phyloP scores from a whole-genome alignment of 768 basidiomycete genomes.

The Auricularia heimuer region DNA sequence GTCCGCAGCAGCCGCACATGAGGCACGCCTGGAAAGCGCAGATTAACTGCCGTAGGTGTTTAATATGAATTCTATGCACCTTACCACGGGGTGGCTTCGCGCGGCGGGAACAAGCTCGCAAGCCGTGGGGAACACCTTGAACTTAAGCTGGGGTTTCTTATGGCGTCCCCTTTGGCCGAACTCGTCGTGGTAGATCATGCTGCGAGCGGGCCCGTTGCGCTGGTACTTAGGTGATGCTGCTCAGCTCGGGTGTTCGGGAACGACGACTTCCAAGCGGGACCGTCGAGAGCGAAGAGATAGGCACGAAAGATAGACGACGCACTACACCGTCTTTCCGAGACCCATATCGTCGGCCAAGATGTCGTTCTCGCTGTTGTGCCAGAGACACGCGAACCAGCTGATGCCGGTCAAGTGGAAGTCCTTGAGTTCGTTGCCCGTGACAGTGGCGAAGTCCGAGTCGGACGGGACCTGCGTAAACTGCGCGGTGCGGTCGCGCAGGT shows the following conservation, averaged over 20 bases:
- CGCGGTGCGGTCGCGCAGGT: conserved; percentile 61
- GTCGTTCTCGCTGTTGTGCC: conserved; percentile 91
- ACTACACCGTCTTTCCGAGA: conserved; percentile 97
- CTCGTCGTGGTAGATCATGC: conserved; percentile 86
- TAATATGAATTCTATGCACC: conserved; percentile 32
- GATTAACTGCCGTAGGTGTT: too few species aligned
- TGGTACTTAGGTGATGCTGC: conserved; percentile 85
- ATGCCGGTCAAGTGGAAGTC: conserved; percentile 97
- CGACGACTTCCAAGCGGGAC: conserved; percentile 98
- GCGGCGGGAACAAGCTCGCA: conserved; percentile 78
- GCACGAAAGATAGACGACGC: conserved; percentile 88
- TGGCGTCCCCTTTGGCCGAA: conserved; percentile 73
- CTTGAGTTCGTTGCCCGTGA: conserved; percentile 79
- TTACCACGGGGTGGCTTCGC: conserved; percentile 89
- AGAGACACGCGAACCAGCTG: conserved; percentile 97
- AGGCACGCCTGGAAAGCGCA: too few species aligned
- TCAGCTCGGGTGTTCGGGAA: conserved; percentile 88
- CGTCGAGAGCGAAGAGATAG: conserved; percentile 94
- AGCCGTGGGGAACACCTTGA: conserved; percentile 95
- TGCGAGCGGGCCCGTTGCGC: conserved; percentile 76
- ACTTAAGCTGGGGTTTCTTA: conserved; percentile 54
- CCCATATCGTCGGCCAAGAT: conserved; percentile 99
- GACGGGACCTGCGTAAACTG: conserved; percentile 71
- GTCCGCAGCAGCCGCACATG: too few species aligned
- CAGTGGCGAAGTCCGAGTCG: conserved; percentile 76